Base-by-base conservation (phyloP, 345 rosid species). In the Aethionema arabicum region DNA sequence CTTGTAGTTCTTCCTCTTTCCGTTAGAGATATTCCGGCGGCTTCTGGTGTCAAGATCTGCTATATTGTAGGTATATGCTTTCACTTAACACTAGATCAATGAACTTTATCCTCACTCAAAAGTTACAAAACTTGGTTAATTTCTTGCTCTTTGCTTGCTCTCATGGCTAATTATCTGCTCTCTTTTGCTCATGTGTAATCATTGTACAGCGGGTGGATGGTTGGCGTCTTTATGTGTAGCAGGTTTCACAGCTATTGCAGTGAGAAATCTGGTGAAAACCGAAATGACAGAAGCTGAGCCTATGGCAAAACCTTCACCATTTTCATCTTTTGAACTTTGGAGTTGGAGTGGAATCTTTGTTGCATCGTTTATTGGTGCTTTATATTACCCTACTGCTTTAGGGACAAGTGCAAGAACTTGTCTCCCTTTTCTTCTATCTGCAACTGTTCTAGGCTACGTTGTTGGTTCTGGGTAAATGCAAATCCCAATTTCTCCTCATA, bases 241-340 rank as follows among this genome's bases (percentile, higher is more conserved):
- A 1, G 96, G 96, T 6, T 92, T 71, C 58, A 81, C 91, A 29
- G 98, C 98, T 5, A 86, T 92, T 54, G 67, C 93, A 4, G 82
- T 88, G 60, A 88, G 98, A 51, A 92, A 86, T 53, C 76, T 81
- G 52, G 96, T 86, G 48, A 85, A 81, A 61, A 88, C 96, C 39
- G 86, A 92, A 66, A 82, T 92, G 96, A 77, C 40, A 0, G 96
- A 92, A 56, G 92, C 96, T 0, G 98, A 92, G 64, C 98, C 98
- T 33, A 92, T 92, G 98, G 66, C 76, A 6, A 92, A 83, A 68
- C 91, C 98, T 11, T 74, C 95, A 0, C 87, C 98, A 3, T 92
- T 88, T 73, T 80, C 93, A 16, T 39, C 81, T 5, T 38, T 78
- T 42, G 96, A 92, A 57, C n/a, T 88, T 36, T 86, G 82, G 93